Percentiles rank a stretch among this genome's conserved stretches.
Conservation (phyloP, 345 rosid species). For the Populus nigra region DNA sequence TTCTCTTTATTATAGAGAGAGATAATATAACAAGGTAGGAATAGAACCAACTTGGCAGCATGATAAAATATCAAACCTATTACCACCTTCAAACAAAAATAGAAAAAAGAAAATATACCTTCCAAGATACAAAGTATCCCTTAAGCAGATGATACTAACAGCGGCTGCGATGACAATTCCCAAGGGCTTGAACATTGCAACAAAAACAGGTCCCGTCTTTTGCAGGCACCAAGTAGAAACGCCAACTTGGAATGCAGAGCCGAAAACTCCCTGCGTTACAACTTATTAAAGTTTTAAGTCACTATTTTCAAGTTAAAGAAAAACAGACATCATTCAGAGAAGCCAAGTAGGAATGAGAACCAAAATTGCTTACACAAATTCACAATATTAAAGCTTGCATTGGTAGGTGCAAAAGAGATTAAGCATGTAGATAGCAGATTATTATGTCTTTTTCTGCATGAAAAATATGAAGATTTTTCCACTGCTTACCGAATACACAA, state of each 20-base stretch:
- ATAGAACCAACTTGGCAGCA: not conserved
- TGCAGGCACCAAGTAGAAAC: constrained; percentile 57
- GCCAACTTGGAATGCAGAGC: constrained; percentile 62
- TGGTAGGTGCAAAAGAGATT: not conserved
- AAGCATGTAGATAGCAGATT: not conserved
- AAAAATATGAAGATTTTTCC: not conserved
- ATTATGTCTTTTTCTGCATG: not conserved
- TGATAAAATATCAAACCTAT: not conserved
- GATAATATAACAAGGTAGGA: not conserved
- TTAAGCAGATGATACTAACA: constrained; percentile 42
- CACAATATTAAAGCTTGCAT: not conserved
- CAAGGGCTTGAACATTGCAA: constrained; percentile 67
- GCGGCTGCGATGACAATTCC: constrained; percentile 52
- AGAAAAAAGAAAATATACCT: constrained; percentile 31
- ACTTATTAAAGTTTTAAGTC: not conserved
- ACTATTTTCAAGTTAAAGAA: not conserved
- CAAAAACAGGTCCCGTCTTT: constrained; percentile 63
- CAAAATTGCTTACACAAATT: not conserved
- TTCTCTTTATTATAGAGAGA: not conserved
- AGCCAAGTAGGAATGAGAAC: constrained; percentile 3
- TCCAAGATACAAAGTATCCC: constrained; percentile 56
- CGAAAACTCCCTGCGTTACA: constrained; percentile 39
- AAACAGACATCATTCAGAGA: not conserved
- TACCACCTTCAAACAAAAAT: not conserved
- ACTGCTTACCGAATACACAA: constrained; percentile 29